A percentile compares a stretch with the other conserved stretches of the same genome.
These are phyloP conservation scores for Rhododendron vialii DNA, from an alignment of 148 eudicot species.

Conservation along the genomic window DNA sequence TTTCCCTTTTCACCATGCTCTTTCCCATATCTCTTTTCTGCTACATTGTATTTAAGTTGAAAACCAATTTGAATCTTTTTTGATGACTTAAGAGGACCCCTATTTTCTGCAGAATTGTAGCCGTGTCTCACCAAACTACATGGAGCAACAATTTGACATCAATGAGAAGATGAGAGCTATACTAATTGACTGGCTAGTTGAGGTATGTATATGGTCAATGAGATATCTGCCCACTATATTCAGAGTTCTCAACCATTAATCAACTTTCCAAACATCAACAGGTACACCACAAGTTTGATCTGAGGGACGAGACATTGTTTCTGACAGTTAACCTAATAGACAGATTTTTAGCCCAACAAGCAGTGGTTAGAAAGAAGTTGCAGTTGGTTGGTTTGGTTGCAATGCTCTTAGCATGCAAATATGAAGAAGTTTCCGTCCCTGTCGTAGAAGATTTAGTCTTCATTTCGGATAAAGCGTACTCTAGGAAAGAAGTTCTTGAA, in stretches of 20 bases:
- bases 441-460: conserved; percentile 78
- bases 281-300: conserved; percentile 90
- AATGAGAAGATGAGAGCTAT: conserved; percentile 82
- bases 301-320: conserved; percentile 74
- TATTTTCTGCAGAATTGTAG: conserved; percentile 33
- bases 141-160: conserved; percentile 66
- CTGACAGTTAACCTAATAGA: conserved; percentile 78
- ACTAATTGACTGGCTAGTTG: conserved; percentile 82
- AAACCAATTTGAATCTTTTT: not conserved
- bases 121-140: conserved; percentile 57
- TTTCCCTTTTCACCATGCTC: not conserved
- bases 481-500: conserved; percentile 67
- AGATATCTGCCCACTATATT: not conserved
- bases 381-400: conserved; percentile 86
- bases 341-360: conserved; percentile 61
- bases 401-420: conserved; percentile 85
- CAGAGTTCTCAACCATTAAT: not conserved
- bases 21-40: not conserved
- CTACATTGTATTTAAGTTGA: not conserved
- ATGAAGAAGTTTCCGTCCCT: conserved; percentile 89
- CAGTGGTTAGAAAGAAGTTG: conserved; percentile 71
- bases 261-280: conserved; percentile 21
- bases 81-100: not conserved
- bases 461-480: conserved; percentile 83
- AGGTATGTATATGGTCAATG: conserved; percentile 28